Conservation (phyloP, 1,139 yeast species). For the Yamadazyma sp. region DNA sequence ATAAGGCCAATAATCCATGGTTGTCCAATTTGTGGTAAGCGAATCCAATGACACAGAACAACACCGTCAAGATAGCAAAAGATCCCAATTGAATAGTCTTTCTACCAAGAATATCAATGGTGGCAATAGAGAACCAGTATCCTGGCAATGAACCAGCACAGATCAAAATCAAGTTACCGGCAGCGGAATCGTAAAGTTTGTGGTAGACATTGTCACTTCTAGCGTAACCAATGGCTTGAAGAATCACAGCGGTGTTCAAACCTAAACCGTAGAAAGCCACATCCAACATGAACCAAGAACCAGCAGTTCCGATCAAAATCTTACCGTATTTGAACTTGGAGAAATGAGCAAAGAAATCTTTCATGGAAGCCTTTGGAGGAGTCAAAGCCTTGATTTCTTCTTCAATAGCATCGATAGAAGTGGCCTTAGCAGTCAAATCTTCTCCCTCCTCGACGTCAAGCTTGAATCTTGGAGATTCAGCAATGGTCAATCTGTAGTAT, state of each 20-base stretch:
- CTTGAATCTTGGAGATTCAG: conserved; percentile 89
- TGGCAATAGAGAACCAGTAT: conserved; percentile 78
- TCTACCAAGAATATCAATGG: conserved; percentile 78
- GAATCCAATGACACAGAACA: conserved; percentile 76
- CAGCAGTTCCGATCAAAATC: conserved; percentile 89
- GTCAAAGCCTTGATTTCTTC: conserved; percentile 44
- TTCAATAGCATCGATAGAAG: conserved; percentile 53
- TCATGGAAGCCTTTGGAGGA: conserved; percentile 59
- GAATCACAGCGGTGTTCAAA: conserved; percentile 74
- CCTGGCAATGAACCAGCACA: conserved; percentile 95
- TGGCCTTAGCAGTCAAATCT: conserved; percentile 53
- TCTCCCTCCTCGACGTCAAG: conserved; percentile 67
- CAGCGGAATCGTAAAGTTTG: conserved; percentile 70
- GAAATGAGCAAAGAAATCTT: conserved; percentile 70
- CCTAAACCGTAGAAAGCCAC: conserved; percentile 92
- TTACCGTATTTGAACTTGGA: conserved; percentile 87
- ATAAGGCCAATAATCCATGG: conserved; percentile 70
- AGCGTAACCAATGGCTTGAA: conserved; percentile 83
- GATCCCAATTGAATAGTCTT: conserved; percentile 77
- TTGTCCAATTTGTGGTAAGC: conserved; percentile 64
- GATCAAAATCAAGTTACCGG: conserved; percentile 83
- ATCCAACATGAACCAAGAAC: conserved; percentile 95
- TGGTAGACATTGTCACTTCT: conserved; percentile 65
- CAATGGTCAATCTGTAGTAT: conserved; percentile 88
- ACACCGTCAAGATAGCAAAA: conserved; percentile 63